Percentiles rank a stretch among this genome's conserved stretches.
phyloP scores from a whole-genome alignment of 1,284 basidiomycete genomes.

The Cystobasidium slooffiae region DNA sequence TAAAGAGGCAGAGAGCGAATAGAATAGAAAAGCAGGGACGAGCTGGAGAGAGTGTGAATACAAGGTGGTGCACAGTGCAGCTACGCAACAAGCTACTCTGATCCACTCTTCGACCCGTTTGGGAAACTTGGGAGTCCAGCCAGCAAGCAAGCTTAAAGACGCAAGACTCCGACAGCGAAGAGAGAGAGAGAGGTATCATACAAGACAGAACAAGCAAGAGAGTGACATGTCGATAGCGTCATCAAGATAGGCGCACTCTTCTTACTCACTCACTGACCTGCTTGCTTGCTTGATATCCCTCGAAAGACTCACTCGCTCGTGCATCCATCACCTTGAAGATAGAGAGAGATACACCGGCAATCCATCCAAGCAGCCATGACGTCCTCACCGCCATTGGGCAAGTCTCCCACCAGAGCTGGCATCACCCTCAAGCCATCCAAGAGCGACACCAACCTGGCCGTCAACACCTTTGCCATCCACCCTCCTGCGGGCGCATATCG shows the following conservation, averaged over 20 bases:
- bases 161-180: neutral
- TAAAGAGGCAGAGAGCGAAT: neutral
- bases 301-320: neutral
- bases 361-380: neutral
- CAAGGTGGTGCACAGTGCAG: no score
- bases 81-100: no score
- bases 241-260: no score
- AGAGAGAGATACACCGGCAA: neutral
- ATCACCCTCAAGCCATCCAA: constrained; percentile 7
- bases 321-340: neutral
- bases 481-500: neutral
- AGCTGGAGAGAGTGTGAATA: no score
- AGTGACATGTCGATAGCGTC: no score
- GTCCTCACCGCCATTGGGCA: neutral
- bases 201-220: neutral
- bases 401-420: neutral
- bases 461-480: neutral
- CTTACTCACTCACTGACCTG: no score
- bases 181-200: neutral
- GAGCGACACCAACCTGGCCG: constrained; percentile 23
- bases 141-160: neutral
- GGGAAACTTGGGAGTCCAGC: neutral
- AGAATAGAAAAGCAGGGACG: no score
- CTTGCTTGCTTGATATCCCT: no score
- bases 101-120: no score